These are phyloP conservation scores for Persicaria maculosa DNA, from an alignment of 148 eudicot genomes.

Conservation along the genomic window DNA sequence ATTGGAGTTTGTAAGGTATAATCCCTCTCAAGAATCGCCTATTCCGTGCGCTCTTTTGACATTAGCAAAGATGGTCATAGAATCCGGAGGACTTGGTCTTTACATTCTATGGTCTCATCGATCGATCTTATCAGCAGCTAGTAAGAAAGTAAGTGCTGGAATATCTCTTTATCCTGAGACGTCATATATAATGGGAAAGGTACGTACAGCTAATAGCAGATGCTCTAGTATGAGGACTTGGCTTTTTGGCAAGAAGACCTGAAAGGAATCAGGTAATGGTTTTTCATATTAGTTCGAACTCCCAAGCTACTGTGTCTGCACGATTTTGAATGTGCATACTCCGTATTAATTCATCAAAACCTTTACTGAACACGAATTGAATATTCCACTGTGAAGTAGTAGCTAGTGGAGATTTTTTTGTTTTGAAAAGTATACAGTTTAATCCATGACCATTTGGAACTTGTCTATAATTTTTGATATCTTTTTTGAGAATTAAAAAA, in stretches of 20 bases:
- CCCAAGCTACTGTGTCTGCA: background rate
- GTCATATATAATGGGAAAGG: background rate
- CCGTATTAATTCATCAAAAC: background rate
- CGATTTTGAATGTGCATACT: background rate
- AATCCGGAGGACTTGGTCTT: background rate
- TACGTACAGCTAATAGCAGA: background rate
- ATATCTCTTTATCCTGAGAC: background rate
- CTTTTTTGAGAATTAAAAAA: background rate
- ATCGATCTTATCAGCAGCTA: background rate
- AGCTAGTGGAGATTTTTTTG: background rate
- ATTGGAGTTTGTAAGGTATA: background rate
- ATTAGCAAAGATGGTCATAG: background rate
- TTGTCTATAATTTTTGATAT: background rate
- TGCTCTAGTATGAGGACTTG: constrained; percentile 4
- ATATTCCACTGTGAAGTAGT: background rate
- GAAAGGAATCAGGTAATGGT: constrained; percentile 2
- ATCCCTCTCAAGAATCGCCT: background rate
- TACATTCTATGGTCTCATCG: constrained; percentile 3
- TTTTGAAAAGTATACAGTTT: background rate
- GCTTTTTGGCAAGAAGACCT: background rate
- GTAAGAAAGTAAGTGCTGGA: background rate
- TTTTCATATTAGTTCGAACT: background rate
- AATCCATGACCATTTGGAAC: background rate
- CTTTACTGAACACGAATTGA: background rate
- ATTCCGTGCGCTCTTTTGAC: background rate